phyloP scores from a whole-genome alignment of 495 filamentous ascomycete species.

The Hypoxylon lienhwacheense region DNA sequence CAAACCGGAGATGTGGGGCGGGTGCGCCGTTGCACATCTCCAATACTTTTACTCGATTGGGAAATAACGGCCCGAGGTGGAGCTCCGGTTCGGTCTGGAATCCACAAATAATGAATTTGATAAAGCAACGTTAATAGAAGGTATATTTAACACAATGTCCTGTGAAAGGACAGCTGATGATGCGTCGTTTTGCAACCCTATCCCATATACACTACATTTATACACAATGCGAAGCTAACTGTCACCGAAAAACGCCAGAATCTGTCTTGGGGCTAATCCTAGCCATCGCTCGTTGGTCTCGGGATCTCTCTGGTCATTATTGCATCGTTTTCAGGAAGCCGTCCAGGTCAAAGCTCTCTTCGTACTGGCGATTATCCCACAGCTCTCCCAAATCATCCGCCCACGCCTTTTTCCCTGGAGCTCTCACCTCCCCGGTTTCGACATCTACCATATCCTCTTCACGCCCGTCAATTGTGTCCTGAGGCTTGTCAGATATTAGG shows the following conservation, averaged over 20 bases:
- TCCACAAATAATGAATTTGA: not conserved
- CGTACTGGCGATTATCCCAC: conserved; percentile 95
- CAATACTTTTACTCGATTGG: conserved; percentile 1
- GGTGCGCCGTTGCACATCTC: not conserved
- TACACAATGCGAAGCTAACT: conserved; percentile 18
- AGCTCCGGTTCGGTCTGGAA: too few relatives aligned
- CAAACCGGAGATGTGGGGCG: not conserved
- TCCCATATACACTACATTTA: conserved; percentile 23
- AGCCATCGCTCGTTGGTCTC: conserved; percentile 9
- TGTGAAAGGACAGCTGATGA: not conserved
- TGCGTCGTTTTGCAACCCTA: conserved; percentile 4
- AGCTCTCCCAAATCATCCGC: conserved; percentile 92
- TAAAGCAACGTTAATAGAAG: conserved; percentile 1
- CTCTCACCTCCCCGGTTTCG: conserved; percentile 85
- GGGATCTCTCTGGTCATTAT: conserved; percentile 25
- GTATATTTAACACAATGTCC: conserved; percentile 15
- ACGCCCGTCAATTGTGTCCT: conserved; percentile 57
- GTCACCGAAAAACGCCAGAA: not conserved
- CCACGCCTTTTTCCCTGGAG: conserved; percentile 95
- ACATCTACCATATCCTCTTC: conserved; percentile 95
- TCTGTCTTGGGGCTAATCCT: not conserved
- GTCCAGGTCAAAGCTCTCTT: conserved; percentile 93
- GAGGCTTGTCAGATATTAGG: conserved; percentile 59
- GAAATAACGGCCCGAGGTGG: not conserved
- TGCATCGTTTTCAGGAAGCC: conserved; percentile 91